Base-by-base conservation (phyloP, 208 protist genomes). In the Crithidia fasciculata region DNA sequence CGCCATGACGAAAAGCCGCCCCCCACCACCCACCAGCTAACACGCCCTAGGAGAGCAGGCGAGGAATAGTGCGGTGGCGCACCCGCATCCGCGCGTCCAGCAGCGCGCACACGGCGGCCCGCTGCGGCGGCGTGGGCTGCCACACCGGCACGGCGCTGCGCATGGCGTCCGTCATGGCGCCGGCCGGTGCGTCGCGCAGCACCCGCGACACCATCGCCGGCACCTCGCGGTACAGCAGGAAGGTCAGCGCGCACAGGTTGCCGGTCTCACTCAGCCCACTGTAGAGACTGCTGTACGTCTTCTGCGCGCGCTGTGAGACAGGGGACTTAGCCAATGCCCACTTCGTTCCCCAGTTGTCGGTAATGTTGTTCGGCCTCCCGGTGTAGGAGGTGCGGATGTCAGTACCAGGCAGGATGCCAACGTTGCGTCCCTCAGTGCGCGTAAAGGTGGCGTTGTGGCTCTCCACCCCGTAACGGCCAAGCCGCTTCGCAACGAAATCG, bases 21-120 rank as follows among this genome's bases (percentile, higher is more conserved):
- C 67, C 70, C 63, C 37, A n/a, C n/a, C n/a, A n/a, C n/a, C n/a
- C n/a, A n/a, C n/a, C n/a, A n/a, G n/a, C n/a, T n/a, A n/a, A n/a
- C n/a, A n/a, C n/a, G n/a, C n/a, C n/a, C n/a, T n/a, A n/a, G n/a
- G n/a, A n/a, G n/a, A n/a, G n/a, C 39, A 49, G 43, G 49, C 19
- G 37, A 73, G 61, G 36, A 74, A n/a, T n/a, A 16, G 60, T 78
- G 61, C n/a, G 74, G 58, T 78, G 72, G 57, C 59, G 18, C 43
- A 74, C 54, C 37, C 44, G 37, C 44, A 49, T 72, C 54, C 57
- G 49, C 19, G 40, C 57, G 13, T 60, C 41, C n/a, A 62, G 15
- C 45, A 75, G 44, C 36, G 47, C n/a, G 18, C 60, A 61, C 61
- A 66, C 28, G 28, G 52, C 53, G 9, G 50, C 39, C 52, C 18